A percentile compares a stretch with the other conserved stretches of the same genome.
phyloP scores from a whole-genome alignment of 1,284 basidiomycete species.

The Cryptococcus sp. region DNA sequence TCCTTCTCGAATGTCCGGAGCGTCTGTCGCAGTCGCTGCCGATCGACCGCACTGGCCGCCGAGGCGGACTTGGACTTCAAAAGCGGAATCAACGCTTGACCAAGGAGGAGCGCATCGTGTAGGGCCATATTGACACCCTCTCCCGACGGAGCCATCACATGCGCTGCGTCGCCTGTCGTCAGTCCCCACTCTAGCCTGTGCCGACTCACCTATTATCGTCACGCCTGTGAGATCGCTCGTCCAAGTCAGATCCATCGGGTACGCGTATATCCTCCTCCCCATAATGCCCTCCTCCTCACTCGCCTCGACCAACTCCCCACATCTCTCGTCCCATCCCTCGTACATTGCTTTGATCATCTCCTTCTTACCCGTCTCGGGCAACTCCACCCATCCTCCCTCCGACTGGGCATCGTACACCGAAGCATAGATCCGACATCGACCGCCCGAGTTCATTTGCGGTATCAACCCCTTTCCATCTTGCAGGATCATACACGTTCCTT shows the following conservation, averaged over 20 bases:
- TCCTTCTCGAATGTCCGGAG: slow-evolving; percentile 16
- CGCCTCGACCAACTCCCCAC: slow-evolving; percentile 19
- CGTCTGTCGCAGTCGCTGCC: slow-evolving; percentile 7
- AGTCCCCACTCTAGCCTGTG: background rate
- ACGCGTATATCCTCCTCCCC: slow-evolving; percentile 28
- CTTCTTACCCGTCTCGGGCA: slow-evolving; percentile 10
- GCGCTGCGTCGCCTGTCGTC: slow-evolving; percentile 50
- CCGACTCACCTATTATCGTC: slow-evolving; percentile 23
- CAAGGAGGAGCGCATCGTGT: slow-evolving; percentile 35
- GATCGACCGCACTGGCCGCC: background rate
- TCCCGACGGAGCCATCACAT: slow-evolving; percentile 52
- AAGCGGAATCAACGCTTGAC: slow-evolving; percentile 23
- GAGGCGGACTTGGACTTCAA: no score
- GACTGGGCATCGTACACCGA: slow-evolving; percentile 24
- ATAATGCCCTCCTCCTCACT: slow-evolving; percentile 22
- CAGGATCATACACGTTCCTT: slow-evolving; percentile 35
- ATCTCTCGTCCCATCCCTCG: slow-evolving; percentile 25
- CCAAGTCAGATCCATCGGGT: slow-evolving; percentile 26
- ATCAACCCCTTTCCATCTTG: slow-evolving; percentile 33
- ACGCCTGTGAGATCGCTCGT: slow-evolving; percentile 16
- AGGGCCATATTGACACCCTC: slow-evolving; percentile 49
- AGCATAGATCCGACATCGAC: slow-evolving; percentile 41
- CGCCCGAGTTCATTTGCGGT: slow-evolving; percentile 43
- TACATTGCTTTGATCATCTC: slow-evolving; percentile 22
- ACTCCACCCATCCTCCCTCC: slow-evolving; percentile 20